phyloP scores from a whole-genome alignment of 2,329 filamentous ascomycete genomes.

The Penicillium polonicum region DNA sequence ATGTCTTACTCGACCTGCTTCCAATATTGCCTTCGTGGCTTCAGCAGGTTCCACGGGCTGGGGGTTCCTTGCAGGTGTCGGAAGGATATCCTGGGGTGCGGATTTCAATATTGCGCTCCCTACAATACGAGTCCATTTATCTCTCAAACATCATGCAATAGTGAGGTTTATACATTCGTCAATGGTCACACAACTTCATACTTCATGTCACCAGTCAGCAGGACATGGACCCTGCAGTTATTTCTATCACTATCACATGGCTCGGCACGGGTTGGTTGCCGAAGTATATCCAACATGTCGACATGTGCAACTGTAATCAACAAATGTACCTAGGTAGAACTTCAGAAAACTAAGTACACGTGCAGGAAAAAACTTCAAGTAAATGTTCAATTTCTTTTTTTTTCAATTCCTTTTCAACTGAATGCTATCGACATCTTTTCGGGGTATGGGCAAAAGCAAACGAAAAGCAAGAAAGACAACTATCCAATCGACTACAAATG shows the following conservation, averaged over 20 bases:
- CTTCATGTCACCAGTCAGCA: constrained; percentile 4
- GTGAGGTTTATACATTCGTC: background rate
- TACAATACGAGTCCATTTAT: background rate
- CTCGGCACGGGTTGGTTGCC: background rate
- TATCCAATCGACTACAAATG: constrained; percentile 11
- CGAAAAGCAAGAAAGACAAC: background rate
- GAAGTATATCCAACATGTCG: background rate
- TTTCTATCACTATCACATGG: constrained; percentile 4
- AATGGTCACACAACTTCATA: background rate
- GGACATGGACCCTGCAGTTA: constrained; percentile 1
- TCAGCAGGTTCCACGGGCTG: background rate
- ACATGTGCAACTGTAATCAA: background rate
- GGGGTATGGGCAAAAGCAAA: constrained; percentile 13
- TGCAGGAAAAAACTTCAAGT: background rate
- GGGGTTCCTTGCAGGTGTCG: background rate
- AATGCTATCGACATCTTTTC: constrained; percentile 4
- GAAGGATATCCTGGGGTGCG: constrained; percentile 1
- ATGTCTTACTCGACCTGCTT: background rate
- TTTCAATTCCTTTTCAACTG: background rate
- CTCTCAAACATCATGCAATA: background rate
- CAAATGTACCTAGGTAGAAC: background rate
- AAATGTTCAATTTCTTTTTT: background rate
- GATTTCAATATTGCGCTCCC: constrained; percentile 1
- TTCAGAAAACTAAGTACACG: background rate
- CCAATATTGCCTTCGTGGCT: background rate